phyloP scores from a whole-genome alignment of 2,329 filamentous ascomycete genomes.

The Hansfordia pulvinata region DNA sequence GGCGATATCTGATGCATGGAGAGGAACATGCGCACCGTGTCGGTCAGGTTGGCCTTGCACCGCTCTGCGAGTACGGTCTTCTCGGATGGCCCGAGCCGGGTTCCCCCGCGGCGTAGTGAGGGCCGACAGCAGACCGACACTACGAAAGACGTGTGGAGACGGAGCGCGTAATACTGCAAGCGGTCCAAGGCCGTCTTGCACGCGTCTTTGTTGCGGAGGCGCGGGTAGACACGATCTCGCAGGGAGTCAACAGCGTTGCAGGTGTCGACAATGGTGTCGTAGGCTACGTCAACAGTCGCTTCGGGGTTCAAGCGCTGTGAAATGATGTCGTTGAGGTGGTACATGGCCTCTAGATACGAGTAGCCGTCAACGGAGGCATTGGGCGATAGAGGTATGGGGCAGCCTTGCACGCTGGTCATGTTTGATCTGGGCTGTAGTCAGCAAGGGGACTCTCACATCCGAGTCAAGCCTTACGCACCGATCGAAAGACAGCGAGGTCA shows the following conservation, averaged over 20 bases:
- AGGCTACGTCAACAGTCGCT: slow-evolving; percentile 31
- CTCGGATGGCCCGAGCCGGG: slow-evolving; percentile 33
- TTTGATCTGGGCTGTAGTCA: slow-evolving; percentile 30
- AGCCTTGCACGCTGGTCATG: slow-evolving; percentile 46
- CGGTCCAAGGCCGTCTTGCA: slow-evolving; percentile 51
- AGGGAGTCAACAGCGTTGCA: slow-evolving; percentile 40
- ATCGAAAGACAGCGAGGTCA: slow-evolving; percentile 53
- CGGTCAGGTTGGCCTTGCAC: slow-evolving; percentile 48
- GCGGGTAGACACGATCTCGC: slow-evolving; percentile 30
- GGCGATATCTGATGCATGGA: slow-evolving; percentile 56
- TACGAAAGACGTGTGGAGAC: slow-evolving; percentile 52
- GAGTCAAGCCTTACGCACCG: slow-evolving; percentile 34
- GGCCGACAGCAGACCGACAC: slow-evolving; percentile 53
- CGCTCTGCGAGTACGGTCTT: slow-evolving; percentile 40
- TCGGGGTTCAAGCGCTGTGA: slow-evolving; percentile 43
- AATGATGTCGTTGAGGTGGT: slow-evolving; percentile 48
- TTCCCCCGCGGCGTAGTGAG: slow-evolving; percentile 40
- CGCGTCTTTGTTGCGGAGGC: slow-evolving; percentile 44
- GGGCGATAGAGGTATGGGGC: slow-evolving; percentile 34
- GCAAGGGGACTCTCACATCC: slow-evolving; percentile 1
- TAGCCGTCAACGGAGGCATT: slow-evolving; percentile 30
- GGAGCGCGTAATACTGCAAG: slow-evolving; percentile 49
- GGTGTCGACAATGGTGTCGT: slow-evolving; percentile 41
- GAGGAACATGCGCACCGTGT: slow-evolving; percentile 55
- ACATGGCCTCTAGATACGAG: slow-evolving; percentile 52